Percentiles rank a stretch among this genome's conserved stretches.
Evolutionary conservation across 2,329 filamentous ascomycete genomes (phyloP).

Genomic region (Fusarium hostae): DNA sequence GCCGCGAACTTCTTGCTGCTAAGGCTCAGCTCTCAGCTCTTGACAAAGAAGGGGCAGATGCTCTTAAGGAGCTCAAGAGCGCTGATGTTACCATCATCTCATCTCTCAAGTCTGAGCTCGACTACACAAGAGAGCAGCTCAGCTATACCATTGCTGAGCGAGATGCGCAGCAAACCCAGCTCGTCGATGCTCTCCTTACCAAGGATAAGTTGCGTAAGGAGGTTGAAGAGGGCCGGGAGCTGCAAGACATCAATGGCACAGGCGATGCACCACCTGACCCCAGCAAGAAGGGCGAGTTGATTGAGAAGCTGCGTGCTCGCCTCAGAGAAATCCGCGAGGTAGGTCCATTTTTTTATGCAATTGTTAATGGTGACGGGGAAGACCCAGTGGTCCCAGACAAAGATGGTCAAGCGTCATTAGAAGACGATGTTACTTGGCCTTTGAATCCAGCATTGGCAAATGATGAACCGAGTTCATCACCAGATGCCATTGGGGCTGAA

Average conservation of each 20-base stretch:
- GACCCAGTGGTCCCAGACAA: slow-evolving; percentile 23
- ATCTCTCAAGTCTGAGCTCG: slow-evolving; percentile 68
- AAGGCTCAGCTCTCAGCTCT: slow-evolving; percentile 66
- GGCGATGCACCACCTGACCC: slow-evolving; percentile 49
- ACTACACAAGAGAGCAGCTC: slow-evolving; percentile 63
- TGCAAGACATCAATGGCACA: slow-evolving; percentile 53
- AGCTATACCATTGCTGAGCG: slow-evolving; percentile 61
- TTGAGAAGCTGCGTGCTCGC: slow-evolving; percentile 66
- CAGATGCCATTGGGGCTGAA: not conserved
- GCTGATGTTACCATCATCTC: slow-evolving; percentile 68
- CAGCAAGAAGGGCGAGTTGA: slow-evolving; percentile 61
- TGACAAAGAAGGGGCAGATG: slow-evolving; percentile 64
- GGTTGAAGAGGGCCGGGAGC: slow-evolving; percentile 58
- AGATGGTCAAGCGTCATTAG: not conserved
- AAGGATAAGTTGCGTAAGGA: slow-evolving; percentile 70
- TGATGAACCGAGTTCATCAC: not conserved
- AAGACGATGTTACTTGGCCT: not conserved
- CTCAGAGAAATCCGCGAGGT: slow-evolving; percentile 70
- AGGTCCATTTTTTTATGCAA: slow-evolving; percentile 47
- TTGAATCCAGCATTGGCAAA: not conserved
- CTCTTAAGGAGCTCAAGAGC: slow-evolving; percentile 67
- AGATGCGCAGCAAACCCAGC: slow-evolving; percentile 68
- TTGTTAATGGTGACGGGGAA: slow-evolving; percentile 11
- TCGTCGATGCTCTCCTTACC: slow-evolving; percentile 68
- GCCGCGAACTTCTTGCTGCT: slow-evolving; percentile 65